Conservation (phyloP, 1,139 yeast species). For the Hyphopichia khmerensis region DNA sequence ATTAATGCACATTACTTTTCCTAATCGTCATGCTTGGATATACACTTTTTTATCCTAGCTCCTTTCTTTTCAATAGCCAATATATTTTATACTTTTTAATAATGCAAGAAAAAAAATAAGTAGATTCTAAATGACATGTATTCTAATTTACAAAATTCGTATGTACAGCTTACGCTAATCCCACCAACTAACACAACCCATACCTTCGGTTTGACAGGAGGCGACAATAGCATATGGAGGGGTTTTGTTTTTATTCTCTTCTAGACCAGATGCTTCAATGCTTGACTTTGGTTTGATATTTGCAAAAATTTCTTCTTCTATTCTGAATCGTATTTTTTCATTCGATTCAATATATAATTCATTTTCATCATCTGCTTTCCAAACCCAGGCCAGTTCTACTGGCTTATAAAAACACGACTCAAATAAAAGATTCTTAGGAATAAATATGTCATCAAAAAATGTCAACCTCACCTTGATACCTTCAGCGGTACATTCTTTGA, state of each 20-base stretch:
- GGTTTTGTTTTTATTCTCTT: slow-evolving; percentile 31
- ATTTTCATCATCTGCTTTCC: slow-evolving; percentile 75
- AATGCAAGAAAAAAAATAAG: not conserved
- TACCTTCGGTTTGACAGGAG: slow-evolving; percentile 94
- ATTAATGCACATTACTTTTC: slow-evolving; percentile 31
- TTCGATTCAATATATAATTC: slow-evolving; percentile 82
- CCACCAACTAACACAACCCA: slow-evolving; percentile 98
- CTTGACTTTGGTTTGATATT: slow-evolving; percentile 79
- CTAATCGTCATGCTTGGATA: too few relatives aligned
- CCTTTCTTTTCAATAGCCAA: not conserved
- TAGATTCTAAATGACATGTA: not conserved
- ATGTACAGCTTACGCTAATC: slow-evolving; percentile 39
- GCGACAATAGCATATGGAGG: slow-evolving; percentile 86
- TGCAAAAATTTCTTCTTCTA: slow-evolving; percentile 84
- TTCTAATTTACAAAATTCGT: not conserved
- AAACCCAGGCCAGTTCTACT: slow-evolving; percentile 91
- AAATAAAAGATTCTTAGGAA: slow-evolving; percentile 78
- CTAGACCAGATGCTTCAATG: slow-evolving; percentile 37
- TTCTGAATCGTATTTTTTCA: slow-evolving; percentile 85
- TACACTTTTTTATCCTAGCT: too few relatives aligned
- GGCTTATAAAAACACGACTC: slow-evolving; percentile 71
- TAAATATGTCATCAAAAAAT: slow-evolving; percentile 87
- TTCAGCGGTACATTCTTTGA: slow-evolving; percentile 79
- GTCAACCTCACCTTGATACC: slow-evolving; percentile 85
- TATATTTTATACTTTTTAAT: not conserved